Conservation (phyloP, 2,329 filamentous ascomycete species). For the Parasarocladium wereldwijsianum region DNA sequence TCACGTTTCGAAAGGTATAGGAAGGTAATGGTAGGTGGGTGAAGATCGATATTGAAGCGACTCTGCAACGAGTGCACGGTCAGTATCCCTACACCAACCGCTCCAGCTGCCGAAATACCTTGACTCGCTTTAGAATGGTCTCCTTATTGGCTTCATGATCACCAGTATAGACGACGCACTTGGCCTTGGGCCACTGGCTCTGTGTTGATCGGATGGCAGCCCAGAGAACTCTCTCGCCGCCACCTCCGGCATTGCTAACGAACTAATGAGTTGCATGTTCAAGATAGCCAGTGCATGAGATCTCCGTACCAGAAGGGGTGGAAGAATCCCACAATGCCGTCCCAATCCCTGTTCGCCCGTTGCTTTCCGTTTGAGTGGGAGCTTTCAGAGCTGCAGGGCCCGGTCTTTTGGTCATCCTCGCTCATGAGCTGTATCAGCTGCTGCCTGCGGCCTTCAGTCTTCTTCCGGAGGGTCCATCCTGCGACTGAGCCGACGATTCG, state of each 20-base stretch:
- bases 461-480: slow-evolving; percentile 48
- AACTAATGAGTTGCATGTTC: not conserved
- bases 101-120: slow-evolving; percentile 29
- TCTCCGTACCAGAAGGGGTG: slow-evolving; percentile 77
- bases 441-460: slow-evolving; percentile 46
- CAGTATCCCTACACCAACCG: not conserved
- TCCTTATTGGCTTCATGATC: slow-evolving; percentile 79
- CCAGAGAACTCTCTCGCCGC: slow-evolving; percentile 92
- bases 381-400: slow-evolving; percentile 26
- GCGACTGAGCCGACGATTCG: slow-evolving; percentile 27
- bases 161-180: slow-evolving; percentile 88
- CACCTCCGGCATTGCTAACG: slow-evolving; percentile 78
- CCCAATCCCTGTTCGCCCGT: slow-evolving; percentile 46
- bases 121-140: slow-evolving; percentile 61
- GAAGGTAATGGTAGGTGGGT: slow-evolving; percentile 71
- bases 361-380: slow-evolving; percentile 61
- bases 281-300: slow-evolving; percentile 4
- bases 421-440: slow-evolving; percentile 39
- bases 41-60: slow-evolving; percentile 84
- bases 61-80: slow-evolving; percentile 29
- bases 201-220: slow-evolving; percentile 87
- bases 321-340: slow-evolving; percentile 86
- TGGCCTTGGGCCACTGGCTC: slow-evolving; percentile 71
- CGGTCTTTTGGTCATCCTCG: slow-evolving; percentile 26
- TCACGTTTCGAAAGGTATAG: slow-evolving; percentile 80